Evolutionary conservation across 1,139 yeast genomes (phyloP).

Genomic region (Blastobotrys niveus): DNA sequence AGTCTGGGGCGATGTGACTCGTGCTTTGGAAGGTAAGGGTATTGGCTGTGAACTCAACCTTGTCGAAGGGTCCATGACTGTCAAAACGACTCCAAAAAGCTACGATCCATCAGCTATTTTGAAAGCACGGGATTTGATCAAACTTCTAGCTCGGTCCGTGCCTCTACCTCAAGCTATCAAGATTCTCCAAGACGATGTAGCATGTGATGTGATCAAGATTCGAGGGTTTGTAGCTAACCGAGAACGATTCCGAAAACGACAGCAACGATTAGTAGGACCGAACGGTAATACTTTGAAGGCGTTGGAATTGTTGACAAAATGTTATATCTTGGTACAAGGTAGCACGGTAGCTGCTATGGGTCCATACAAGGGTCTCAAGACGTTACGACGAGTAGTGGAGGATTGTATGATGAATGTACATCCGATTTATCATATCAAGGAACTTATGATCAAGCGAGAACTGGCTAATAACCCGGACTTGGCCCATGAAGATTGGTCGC

Average conservation of each 20-base stretch:
- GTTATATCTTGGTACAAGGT: conserved; percentile 95
- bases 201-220: conserved; percentile 94
- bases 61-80: conserved; percentile 97
- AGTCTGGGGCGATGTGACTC: conserved; percentile 91
- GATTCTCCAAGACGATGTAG: conserved; percentile 83
- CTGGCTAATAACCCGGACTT: conserved; percentile 90
- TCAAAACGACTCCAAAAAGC: conserved; percentile 90
- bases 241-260: conserved; percentile 88
- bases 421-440: conserved; percentile 95
- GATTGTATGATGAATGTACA: conserved; percentile 96
- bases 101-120: conserved; percentile 91
- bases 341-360: conserved; percentile 98
- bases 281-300: conserved; percentile 96
- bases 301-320: conserved; percentile 81
- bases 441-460: conserved; percentile 94
- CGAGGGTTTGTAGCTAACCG: conserved; percentile 85
- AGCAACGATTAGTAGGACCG: conserved; percentile 96
- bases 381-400: conserved; percentile 87
- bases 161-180: conserved; percentile 96
- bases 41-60: conserved; percentile 78
- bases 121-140: conserved; percentile 91
- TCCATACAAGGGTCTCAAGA: conserved; percentile 87
- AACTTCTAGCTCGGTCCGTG: conserved; percentile 89
- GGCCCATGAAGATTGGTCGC: conserved; percentile 94
- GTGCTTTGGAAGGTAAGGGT: conserved; percentile 63